A percentile compares a stretch with the other conserved stretches of the same genome.
Evolutionary conservation across 108 stramenopile genomes (phyloP).

Genomic region (Cyclostephanos invisitatus): DNA sequence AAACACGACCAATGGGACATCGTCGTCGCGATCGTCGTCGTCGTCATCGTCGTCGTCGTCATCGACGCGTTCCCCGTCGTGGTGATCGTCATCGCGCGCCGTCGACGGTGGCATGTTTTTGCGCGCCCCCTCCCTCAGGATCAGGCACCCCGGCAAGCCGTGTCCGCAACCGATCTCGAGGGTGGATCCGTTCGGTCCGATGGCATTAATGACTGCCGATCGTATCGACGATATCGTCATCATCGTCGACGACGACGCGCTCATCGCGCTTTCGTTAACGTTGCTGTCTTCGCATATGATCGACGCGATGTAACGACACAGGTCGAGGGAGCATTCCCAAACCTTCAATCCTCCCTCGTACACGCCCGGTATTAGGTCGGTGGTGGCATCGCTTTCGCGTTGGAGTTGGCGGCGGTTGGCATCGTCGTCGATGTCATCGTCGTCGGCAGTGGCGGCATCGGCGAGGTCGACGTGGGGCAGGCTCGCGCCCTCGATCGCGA

Average conservation of each 20-base stretch:
- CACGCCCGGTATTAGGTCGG: conserved; percentile 72
- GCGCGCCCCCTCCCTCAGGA: conserved; percentile 49
- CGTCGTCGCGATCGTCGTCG: neutral
- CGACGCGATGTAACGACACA: conserved; percentile 62
- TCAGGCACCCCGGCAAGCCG: conserved; percentile 67
- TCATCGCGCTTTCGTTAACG: neutral
- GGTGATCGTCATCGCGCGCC: too few species aligned
- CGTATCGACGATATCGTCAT: neutral
- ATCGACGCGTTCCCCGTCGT: too few species aligned
- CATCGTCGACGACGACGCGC: neutral
- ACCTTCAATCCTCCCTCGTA: conserved; percentile 87
- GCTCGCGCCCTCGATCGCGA: neutral
- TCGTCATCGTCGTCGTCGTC: conserved; percentile 1
- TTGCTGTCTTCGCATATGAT: conserved; percentile 2
- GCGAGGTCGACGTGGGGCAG: neutral
- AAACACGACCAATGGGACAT: conserved; percentile 45
- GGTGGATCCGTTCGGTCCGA: conserved; percentile 31
- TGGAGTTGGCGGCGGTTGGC: conserved; percentile 14
- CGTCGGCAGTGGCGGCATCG: neutral
- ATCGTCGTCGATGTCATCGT: conserved; percentile 1
- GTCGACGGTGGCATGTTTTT: too few species aligned
- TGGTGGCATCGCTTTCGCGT: conserved; percentile 24
- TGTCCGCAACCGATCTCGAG: conserved; percentile 84
- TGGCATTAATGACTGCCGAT: conserved; percentile 23
- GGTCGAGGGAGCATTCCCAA: conserved; percentile 85